Evolutionary conservation across 2,329 filamentous ascomycete genomes (phyloP), one percentile per base, ranked within the genome.

Genomic region (Diaporthe sp.): DNA sequence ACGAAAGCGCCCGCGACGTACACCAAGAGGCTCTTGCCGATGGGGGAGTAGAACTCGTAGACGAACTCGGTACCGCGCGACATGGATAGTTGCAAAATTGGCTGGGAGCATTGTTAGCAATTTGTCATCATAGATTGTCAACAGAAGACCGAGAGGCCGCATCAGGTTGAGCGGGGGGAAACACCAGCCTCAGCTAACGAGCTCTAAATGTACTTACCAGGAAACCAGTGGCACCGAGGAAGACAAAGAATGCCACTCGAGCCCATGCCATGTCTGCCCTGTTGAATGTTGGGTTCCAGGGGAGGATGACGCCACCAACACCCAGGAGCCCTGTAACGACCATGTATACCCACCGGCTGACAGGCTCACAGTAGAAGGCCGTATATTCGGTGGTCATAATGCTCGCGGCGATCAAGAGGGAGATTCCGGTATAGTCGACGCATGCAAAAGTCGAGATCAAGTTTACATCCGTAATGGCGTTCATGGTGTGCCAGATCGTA

Each of bases 301-400:
- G 96, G 50, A 99, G 89, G 77, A 98, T 94, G 77, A 97, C 95
- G 73, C 97, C 97, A 52, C 92, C 94, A 73, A 97, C 85, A 64
- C 97, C 97, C 35, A 99, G 90, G 19, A 92, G 82, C 74, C 94
- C 93, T 3, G 97, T 98, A 67, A 94, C 87, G 55, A 89, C 84
- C 87, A 99, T 97, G 85, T 98, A 99, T 17, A 90, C 87, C 90
- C 93, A 97, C 72, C 96, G 93, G 78, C 94, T 96, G 61, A 94
- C 80, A 4, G 97, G 96, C 80, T 99, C 97, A 86, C 97, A 98
- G 87, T 99, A 99, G 84, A 99, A 99, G 33, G 96, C 97, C 0
- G 97, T 98, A 86, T 98, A 99, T 83, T 99, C 97, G 47, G 95
- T 98, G 2, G 97, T 98, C 90, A 98, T 95, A 85, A 99, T 99